Base-by-base conservation (phyloP, 305 asterid genomes). In the Euphrasia arctica region DNA sequence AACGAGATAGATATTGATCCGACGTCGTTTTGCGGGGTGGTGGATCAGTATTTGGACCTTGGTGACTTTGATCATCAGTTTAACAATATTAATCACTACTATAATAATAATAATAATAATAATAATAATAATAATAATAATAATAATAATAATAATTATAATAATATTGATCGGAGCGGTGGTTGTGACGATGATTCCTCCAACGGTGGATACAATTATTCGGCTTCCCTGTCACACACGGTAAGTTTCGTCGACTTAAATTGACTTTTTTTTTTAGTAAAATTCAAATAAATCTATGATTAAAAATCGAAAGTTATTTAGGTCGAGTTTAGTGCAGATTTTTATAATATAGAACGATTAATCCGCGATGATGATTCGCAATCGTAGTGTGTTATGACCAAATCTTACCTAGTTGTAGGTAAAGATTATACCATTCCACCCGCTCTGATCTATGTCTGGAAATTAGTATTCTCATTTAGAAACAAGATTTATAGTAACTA, bases 41-140 rank as follows among this genome's bases (percentile, higher is more conserved):
- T 76, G 71, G 93, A 85, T 70, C 93, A 78, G 52, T 89, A 76
- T 50, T 69, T 89, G 78, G 83, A 73, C 36, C 65, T 85, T 41
- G 83, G 77, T 34, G 87, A 81, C 9, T 81, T 73, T 9, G 73
- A 61, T 50, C 60, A 41, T 9, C 48, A 81, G 2, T 67, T 79
- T 18, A 18, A 18, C 22, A 18, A 18, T 18, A 18, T 18, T 18
- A 18, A 18, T 64, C 82, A 73, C 69, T 9, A 11, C n/a, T 75
- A 8, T 42, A 42, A 45, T 10, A 45, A 9, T 10, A 45, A 43
- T 8, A 2, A 10, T 2, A 9, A 1, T 45, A 4, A 1, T 45
- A 11, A 1, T 45, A 9, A 77, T 13, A 75, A 25, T 60, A 82
- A 77, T 43, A 78, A 79, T 31, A 67, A 68, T 5, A 43, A 42